Evolutionary conservation across 306 rosid species (phyloP).

Genomic region (Bauhinia variegata): DNA sequence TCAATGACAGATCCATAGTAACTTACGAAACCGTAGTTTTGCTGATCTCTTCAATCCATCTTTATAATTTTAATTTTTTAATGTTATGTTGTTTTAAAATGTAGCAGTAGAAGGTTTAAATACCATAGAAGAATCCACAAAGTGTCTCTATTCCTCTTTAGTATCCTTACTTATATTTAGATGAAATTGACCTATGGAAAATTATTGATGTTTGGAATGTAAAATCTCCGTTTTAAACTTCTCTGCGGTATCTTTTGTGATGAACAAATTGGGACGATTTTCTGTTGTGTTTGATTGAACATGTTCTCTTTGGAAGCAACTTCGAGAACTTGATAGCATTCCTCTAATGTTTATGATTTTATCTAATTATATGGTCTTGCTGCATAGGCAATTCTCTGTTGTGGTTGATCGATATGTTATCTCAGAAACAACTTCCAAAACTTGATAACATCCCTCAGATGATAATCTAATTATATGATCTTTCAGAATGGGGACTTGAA

Average conservation of each 20-base stretch:
- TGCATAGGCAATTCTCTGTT: slow-evolving; percentile 41
- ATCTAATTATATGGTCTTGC: slow-evolving; percentile 22
- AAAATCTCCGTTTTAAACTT: not conserved
- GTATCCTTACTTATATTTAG: no score
- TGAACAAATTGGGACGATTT: not conserved
- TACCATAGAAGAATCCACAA: not conserved
- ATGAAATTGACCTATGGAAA: not conserved
- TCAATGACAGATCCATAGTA: no score
- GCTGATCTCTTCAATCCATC: not conserved
- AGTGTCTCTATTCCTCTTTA: not conserved
- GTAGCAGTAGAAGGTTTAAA: not conserved
- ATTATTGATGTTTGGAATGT: not conserved
- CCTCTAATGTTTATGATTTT: not conserved
- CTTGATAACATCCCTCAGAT: not conserved
- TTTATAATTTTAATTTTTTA: not conserved
- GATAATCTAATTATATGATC: not conserved
- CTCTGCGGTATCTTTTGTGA: not conserved
- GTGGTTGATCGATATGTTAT: not conserved
- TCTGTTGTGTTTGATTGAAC: not conserved
- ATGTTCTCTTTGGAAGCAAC: not conserved
- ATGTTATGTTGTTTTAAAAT: no score
- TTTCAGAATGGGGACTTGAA: slow-evolving; percentile 69
- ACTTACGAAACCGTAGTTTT: no score
- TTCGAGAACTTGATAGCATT: not conserved
- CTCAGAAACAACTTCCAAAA: not conserved